These are phyloP conservation scores for Coffea canephora DNA, from an alignment of 257 asterid species.

Conservation along the genomic window DNA sequence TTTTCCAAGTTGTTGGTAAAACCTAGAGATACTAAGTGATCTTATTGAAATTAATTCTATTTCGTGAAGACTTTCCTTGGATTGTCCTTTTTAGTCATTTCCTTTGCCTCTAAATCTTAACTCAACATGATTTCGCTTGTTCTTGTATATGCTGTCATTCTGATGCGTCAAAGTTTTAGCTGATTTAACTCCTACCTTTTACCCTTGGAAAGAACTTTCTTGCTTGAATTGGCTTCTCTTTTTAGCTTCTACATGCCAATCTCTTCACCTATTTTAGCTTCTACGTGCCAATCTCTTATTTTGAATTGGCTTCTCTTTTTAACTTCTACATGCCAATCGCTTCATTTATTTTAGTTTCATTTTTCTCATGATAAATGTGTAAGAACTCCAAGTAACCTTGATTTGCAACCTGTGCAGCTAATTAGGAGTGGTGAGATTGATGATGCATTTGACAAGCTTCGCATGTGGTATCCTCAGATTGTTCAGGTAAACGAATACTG, in stretches of 20 bases:
- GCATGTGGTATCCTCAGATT: conserved; percentile 69
- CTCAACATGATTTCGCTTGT: neutral
- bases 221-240: neutral
- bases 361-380: conserved; percentile 3
- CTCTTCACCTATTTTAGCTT: neutral
- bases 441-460: conserved; percentile 61
- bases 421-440: conserved; percentile 77
- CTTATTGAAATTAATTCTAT: neutral
- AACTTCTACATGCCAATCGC: neutral
- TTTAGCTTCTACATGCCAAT: neutral
- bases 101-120: neutral
- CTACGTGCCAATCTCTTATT: too few relatives aligned
- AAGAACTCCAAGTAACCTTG: neutral
- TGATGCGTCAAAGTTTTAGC: neutral
- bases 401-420: conserved; percentile 44
- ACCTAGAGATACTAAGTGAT: neutral
- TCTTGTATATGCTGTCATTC: neutral
- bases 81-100: neutral
- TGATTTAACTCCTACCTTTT: neutral
- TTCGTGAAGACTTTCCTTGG: neutral
- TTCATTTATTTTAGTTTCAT: neutral
- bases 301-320: neutral
- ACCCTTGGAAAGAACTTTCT: neutral
- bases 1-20: neutral
- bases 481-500: conserved; percentile 54